These are phyloP conservation scores for Colletotrichum tropicicola DNA, from an alignment of 2,329 filamentous ascomycete genomes.

Conservation along the genomic window DNA sequence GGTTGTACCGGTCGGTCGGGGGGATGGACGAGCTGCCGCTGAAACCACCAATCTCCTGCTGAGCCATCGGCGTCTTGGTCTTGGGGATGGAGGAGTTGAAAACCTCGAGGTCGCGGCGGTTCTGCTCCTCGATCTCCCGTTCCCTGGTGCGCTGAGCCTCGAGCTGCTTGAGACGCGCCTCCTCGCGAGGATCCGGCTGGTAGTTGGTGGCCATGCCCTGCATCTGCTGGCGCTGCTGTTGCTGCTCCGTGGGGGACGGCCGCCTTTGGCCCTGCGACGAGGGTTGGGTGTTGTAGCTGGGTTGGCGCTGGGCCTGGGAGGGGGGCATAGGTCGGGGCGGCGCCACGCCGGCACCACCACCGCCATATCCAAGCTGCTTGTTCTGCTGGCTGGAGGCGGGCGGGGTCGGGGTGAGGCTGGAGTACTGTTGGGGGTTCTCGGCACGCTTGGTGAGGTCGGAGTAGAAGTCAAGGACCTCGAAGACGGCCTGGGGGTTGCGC, in stretches of 20 bases:
- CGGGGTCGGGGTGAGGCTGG: slow-evolving; percentile 74
- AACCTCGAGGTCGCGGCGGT: slow-evolving; percentile 80
- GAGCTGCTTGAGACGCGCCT: slow-evolving; percentile 69
- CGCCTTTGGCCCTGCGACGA: slow-evolving; percentile 49
- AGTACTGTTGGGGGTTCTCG: slow-evolving; percentile 75
- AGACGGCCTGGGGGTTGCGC: slow-evolving; percentile 88
- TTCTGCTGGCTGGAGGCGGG: slow-evolving; percentile 63
- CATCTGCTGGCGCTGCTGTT: slow-evolving; percentile 66
- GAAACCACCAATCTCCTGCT: slow-evolving; percentile 87
- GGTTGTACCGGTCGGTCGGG: slow-evolving; percentile 79
- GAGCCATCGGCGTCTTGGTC: slow-evolving; percentile 79
- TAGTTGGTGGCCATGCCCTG: slow-evolving; percentile 66
- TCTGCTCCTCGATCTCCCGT: slow-evolving; percentile 70
- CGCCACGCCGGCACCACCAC: slow-evolving; percentile 67
- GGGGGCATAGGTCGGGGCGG: slow-evolving; percentile 75
- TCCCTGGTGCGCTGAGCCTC: slow-evolving; percentile 66
- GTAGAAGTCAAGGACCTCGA: slow-evolving; percentile 87
- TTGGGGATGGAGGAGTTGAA: slow-evolving; percentile 93
- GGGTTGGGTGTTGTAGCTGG: slow-evolving; percentile 49
- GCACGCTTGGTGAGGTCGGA: slow-evolving; percentile 82
- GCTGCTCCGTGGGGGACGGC: slow-evolving; percentile 53
- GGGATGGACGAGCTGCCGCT: slow-evolving; percentile 58
- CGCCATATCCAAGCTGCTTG: slow-evolving; percentile 70
- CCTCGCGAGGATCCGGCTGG: slow-evolving; percentile 60
- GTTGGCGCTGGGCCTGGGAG: slow-evolving; percentile 48